These are phyloP conservation scores for Fulvia fulva DNA, from an alignment of 2,329 filamentous ascomycete species.

Conservation along the genomic window DNA sequence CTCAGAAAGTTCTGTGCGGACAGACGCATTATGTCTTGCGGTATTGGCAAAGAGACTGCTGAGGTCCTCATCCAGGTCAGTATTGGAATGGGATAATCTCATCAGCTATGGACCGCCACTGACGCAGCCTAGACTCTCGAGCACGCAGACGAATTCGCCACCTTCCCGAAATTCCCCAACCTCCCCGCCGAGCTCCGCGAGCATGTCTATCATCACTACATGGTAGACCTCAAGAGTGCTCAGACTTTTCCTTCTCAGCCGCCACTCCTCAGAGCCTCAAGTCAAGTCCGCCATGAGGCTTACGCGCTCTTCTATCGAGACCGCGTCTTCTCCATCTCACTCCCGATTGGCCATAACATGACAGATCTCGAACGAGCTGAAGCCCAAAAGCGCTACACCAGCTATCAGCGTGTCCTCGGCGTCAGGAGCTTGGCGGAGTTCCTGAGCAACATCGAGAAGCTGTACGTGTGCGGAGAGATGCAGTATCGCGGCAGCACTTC, in stretches of 20 bases:
- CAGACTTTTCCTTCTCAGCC: neutral
- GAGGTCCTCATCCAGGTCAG: neutral
- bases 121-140: neutral
- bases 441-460: too few relatives aligned
- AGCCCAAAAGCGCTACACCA: too few relatives aligned
- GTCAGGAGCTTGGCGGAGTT: too few relatives aligned
- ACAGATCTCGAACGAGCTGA: too few relatives aligned
- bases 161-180: neutral
- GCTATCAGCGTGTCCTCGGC: too few relatives aligned
- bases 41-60: neutral
- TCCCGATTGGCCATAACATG: too few relatives aligned
- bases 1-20: neutral
- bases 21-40: neutral
- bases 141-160: neutral
- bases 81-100: too few relatives aligned
- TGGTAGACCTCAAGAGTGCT: neutral
- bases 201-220: neutral
- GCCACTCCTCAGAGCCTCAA: neutral
- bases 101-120: neutral
- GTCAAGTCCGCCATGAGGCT: neutral
- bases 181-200: neutral
- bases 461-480: too few relatives aligned
- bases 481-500: too few relatives aligned
- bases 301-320: neutral
- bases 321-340: neutral